Evolutionary conservation across 345 rosid species (phyloP), one percentile per base, ranked within the genome.

Genomic region (Aquilaria malaccensis): DNA sequence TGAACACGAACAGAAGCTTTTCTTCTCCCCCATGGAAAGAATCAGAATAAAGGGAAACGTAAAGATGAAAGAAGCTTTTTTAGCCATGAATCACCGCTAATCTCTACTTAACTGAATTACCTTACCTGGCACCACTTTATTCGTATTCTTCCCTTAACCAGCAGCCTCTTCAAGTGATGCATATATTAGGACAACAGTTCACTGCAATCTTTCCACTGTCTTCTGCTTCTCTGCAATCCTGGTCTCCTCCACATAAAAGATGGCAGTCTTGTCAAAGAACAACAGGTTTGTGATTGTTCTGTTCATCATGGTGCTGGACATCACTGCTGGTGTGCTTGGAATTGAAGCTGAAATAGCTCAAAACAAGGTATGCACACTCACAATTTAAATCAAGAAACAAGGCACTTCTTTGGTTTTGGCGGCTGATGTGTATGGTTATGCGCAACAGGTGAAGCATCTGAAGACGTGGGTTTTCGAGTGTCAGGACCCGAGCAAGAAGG

Each of bases 391-490:
- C 9, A 37, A 37, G 4, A 9, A 4, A 37, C 5, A 22, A 37
- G 5, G 43, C 7, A 37, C 43, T 37, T 37, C 43, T 5, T 37
- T 9, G 5, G 43, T 37, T 37, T 1, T 4, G 7, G 43, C 7
- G 43, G 43, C 43, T 37, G 43, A 5, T 37, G 43, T 37, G 43
- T 7, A 3, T 3, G 3, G 43, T 9, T 37, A 9, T 37, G 43
- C 43, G 7, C 64, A 37, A 37, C 43, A 37, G 43, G 43, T 37
- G 72, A 85, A 79, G 70, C 95, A 89, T 69, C 65, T 81, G 72
- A 87, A 73, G 76, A 51, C 77, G 75, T 82, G 78, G 95, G 75
- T 89, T 45, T 82, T 87, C 33, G 97, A 85, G 72, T 93, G 97
- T 37, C 77, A 88, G 77, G 85, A 89, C 46, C 95, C 97, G 13